phyloP scores from a whole-genome alignment of 371 early-diverging fungal genomes.

The Mortierella sp. region DNA sequence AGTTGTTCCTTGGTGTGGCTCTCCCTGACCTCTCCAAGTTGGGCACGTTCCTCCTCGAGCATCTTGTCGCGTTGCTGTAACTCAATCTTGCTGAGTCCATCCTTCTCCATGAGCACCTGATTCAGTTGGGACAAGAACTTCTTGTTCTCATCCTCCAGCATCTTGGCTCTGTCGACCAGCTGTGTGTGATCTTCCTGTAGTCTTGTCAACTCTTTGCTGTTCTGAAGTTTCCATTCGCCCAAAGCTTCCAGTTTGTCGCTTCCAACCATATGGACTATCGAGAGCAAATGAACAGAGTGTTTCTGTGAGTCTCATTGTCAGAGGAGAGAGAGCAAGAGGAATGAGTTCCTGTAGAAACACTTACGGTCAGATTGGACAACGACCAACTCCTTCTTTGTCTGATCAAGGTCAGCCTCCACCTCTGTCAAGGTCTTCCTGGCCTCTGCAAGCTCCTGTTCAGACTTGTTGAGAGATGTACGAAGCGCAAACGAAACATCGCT shows the following conservation, averaged over 20 bases:
- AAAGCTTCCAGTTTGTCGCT: constrained; percentile 22
- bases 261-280: constrained; percentile 42
- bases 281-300: too few species aligned
- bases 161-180: constrained; percentile 21
- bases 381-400: constrained; percentile 53
- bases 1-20: constrained; percentile 57
- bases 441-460: constrained; percentile 57
- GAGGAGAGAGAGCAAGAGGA: not conserved
- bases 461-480: constrained; percentile 43
- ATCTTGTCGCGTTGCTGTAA: constrained; percentile 24
- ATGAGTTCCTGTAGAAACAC: too few species aligned
- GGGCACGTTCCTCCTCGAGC: constrained; percentile 42
- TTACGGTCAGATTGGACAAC: constrained; percentile 54
- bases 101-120: constrained; percentile 35
- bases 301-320: too few species aligned
- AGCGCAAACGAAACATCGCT: constrained; percentile 55
- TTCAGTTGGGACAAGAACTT: constrained; percentile 35
- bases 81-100: constrained; percentile 28
- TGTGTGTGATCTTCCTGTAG: constrained; percentile 25
- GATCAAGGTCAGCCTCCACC: constrained; percentile 55
- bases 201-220: constrained; percentile 26
- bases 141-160: constrained; percentile 51
- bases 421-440: constrained; percentile 57
- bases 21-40: constrained; percentile 52
- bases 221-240: constrained; percentile 40